These are phyloP conservation scores for Kodamaea alishanica DNA, from an alignment of 1,139 yeast genomes.

Conservation along the genomic window DNA sequence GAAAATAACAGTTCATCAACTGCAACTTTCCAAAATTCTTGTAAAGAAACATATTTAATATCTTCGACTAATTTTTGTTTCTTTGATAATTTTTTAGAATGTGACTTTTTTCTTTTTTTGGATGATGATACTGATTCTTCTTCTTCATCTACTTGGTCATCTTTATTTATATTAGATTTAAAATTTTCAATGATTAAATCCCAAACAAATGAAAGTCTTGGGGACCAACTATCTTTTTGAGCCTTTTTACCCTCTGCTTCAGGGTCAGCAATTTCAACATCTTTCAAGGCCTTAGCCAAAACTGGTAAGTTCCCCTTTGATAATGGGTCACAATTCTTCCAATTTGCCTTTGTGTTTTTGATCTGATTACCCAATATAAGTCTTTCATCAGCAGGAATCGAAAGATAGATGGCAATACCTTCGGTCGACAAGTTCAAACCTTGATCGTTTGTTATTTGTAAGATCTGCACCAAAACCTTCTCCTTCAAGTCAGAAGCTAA, in stretches of 20 bases:
- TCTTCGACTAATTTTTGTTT: constrained; percentile 22
- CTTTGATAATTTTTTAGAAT: constrained; percentile 27
- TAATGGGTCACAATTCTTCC: constrained; percentile 77
- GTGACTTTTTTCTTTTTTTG: constrained; percentile 25
- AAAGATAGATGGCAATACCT: constrained; percentile 71
- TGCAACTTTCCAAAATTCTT: constrained; percentile 76
- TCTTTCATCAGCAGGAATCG: constrained; percentile 38
- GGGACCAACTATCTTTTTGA: constrained; percentile 67
- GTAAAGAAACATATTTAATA: constrained; percentile 37
- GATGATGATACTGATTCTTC: constrained; percentile 12
- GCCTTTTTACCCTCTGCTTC: constrained; percentile 23
- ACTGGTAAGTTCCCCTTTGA: constrained; percentile 59
- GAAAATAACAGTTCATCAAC: constrained; percentile 81
- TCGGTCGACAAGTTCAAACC: constrained; percentile 69
- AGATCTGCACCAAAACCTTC: constrained; percentile 26
- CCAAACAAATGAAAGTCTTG: constrained; percentile 85
- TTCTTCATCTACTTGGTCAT: constrained; percentile 18
- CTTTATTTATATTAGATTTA: constrained; percentile 12
- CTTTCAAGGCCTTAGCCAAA: constrained; percentile 66
- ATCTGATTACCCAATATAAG: constrained; percentile 22
- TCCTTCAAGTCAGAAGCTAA: constrained; percentile 19
- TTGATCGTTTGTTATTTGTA: constrained; percentile 46
- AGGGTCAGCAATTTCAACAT: constrained; percentile 38
- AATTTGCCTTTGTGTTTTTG: constrained; percentile 32
- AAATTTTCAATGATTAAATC: constrained; percentile 50